These are phyloP conservation scores for Starmera dryadoides DNA, from an alignment of 805 yeast species.

Conservation along the genomic window DNA sequence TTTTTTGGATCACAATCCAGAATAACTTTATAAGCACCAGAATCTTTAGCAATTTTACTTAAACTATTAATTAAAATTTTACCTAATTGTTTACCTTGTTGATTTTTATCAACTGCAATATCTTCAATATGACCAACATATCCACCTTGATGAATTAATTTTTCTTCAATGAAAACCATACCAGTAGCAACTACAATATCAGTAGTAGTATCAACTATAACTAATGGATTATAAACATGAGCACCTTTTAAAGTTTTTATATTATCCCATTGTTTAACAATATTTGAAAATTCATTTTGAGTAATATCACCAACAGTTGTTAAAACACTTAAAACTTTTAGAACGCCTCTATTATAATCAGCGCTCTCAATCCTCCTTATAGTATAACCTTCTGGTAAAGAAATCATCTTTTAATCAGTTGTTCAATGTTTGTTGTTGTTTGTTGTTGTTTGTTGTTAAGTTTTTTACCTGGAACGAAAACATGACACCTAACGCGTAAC, in stretches of 20 bases:
- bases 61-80: conserved; percentile 54
- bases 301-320: conserved; percentile 80
- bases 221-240: conserved; percentile 58
- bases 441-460: background rate
- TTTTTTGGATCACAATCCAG: conserved; percentile 84
- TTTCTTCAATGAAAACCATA: conserved; percentile 69
- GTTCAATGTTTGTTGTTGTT: no score
- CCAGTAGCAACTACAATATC: conserved; percentile 77
- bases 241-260: conserved; percentile 17
- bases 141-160: conserved; percentile 79
- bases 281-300: conserved; percentile 37
- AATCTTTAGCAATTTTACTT: conserved; percentile 46
- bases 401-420: no score
- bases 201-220: conserved; percentile 42
- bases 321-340: conserved; percentile 55
- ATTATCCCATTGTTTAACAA: conserved; percentile 53
- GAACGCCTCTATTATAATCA: conserved; percentile 59
- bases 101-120: conserved; percentile 65
- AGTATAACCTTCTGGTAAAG: conserved; percentile 58
- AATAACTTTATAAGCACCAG: conserved; percentile 82
- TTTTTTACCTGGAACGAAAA: no score
- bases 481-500: no score
- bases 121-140: conserved; percentile 93
- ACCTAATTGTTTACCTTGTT: conserved; percentile 85
- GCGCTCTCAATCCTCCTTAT: conserved; percentile 47